Evolutionary conservation across 495 filamentous ascomycete genomes (phyloP).

Genomic region (Xylaria sp.): DNA sequence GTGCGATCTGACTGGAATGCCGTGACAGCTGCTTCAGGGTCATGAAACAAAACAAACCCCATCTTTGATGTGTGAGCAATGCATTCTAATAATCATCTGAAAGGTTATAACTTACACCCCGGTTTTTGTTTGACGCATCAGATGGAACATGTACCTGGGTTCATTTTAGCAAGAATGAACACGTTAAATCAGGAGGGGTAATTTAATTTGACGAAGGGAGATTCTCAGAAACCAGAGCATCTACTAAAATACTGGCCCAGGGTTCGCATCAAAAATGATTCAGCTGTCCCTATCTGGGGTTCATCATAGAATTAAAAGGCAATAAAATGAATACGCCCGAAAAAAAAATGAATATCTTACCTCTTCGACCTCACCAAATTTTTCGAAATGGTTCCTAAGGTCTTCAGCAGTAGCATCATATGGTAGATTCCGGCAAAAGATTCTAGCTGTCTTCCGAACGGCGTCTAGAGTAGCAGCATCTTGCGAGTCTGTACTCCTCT

Average conservation of each 20-base stretch:
- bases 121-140: slow-evolving; percentile 36
- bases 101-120: slow-evolving; percentile 30
- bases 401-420: slow-evolving; percentile 83
- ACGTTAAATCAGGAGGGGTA: slow-evolving; percentile 28
- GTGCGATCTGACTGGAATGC: slow-evolving; percentile 80
- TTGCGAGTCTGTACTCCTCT: slow-evolving; percentile 37
- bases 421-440: slow-evolving; percentile 89
- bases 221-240: slow-evolving; percentile 62
- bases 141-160: slow-evolving; percentile 43
- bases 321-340: slow-evolving; percentile 26
- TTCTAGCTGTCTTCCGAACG: slow-evolving; percentile 66
- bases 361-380: slow-evolving; percentile 81
- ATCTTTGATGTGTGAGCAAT: slow-evolving; percentile 44
- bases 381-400: slow-evolving; percentile 70
- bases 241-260: slow-evolving; percentile 71
- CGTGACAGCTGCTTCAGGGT: slow-evolving; percentile 72
- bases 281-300: slow-evolving; percentile 99
- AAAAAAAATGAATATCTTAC: slow-evolving; percentile 59
- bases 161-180: slow-evolving; percentile 43
- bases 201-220: slow-evolving; percentile 38
- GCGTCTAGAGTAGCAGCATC: slow-evolving; percentile 50
- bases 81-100: neutral
- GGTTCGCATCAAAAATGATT: slow-evolving; percentile 72
- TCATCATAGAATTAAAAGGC: slow-evolving; percentile 76
- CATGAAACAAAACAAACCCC: slow-evolving; percentile 79